Evolutionary conservation across 2,329 filamentous ascomycete genomes (phyloP).

Genomic region (Leptographium wingfieldii): DNA sequence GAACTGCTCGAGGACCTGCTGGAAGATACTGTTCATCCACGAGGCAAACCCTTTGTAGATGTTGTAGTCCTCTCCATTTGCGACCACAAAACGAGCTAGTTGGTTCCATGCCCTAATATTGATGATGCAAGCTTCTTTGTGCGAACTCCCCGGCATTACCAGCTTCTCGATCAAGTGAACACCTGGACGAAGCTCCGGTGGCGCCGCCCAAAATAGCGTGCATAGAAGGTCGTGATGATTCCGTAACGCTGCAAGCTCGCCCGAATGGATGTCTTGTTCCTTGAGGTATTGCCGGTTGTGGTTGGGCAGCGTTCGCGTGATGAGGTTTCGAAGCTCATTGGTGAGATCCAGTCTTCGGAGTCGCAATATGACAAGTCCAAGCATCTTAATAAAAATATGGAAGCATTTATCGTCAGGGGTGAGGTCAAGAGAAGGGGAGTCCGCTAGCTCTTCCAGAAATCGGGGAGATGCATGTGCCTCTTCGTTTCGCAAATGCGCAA

Average conservation of each 20-base stretch:
- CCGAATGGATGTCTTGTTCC: conserved; percentile 45
- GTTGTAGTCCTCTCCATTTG: conserved; percentile 26
- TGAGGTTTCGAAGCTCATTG: conserved; percentile 49
- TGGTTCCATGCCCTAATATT: conserved; percentile 52
- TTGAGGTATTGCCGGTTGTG: conserved; percentile 52
- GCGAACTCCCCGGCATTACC: conserved; percentile 45
- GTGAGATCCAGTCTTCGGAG: conserved; percentile 32
- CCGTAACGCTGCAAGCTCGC: conserved; percentile 49
- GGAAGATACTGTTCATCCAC: conserved; percentile 47
- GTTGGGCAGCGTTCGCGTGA: conserved; percentile 51
- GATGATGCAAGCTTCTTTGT: conserved; percentile 54
- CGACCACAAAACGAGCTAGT: conserved; percentile 45
- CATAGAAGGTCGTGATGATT: conserved; percentile 59
- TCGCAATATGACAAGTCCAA: conserved; percentile 43
- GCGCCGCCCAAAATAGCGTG: conserved; percentile 53
- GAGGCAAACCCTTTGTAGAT: conserved; percentile 36
- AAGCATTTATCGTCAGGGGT: conserved; percentile 49
- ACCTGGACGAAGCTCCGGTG: conserved; percentile 38
- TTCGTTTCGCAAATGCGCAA: conserved; percentile 52
- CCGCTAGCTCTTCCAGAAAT: conserved; percentile 45
- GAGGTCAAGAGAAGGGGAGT: conserved; percentile 32
- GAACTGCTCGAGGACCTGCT: conserved; percentile 44
- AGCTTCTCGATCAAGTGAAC: conserved; percentile 45
- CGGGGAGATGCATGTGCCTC: conserved; percentile 46
- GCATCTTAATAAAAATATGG: conserved; percentile 53